Base-by-base conservation (phyloP, 176 grass and related monocot species). In the Typha latifolia region DNA sequence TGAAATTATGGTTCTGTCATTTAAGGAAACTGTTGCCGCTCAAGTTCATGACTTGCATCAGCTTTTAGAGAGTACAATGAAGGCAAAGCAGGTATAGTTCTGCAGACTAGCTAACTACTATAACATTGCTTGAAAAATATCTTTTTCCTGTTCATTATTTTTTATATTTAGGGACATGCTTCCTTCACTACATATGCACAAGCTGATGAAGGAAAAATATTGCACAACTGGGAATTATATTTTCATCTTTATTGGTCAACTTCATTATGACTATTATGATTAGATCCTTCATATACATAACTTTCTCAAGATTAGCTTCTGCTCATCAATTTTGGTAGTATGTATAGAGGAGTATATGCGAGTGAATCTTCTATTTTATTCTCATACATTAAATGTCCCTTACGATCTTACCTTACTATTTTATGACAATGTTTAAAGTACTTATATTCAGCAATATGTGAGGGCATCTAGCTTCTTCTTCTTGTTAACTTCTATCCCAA, bases 41-140 rank as follows among this genome's bases (percentile, higher is more conserved):
- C 93, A 91, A 76, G 62, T 89, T 70, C 79, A 77, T 68, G 93
- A 96, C 75, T 77, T 96, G 62, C 93, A 96, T 79, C 75, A 78
- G 34, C 88, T 97, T 19, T 79, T 89, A 50, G 93, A 89, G 63
- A 81, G 72, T 72, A 83, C 81, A 78, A 50, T 83, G 70, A 97
- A 86, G 81, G 78, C 88, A 84, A 92, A 97, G 61, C 93, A 97
- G 93, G 93, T 97, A 16, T 63, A 49, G 5, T 72, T 77, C 52
- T 20, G n/a, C 52, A 16, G 52, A 57, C 52, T 57, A 18, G 4
- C 16, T 57, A 20, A 14, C 52, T 57, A 18, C 52, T 14, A 19
- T 57, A 57, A 57, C 15, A 57, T 0, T 57, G 52, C 52, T 57
- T 9, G n/a, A 57, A 20, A 18, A 57, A 16, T 18, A 57, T 8